These are phyloP conservation scores for Stachybotrys echinatus DNA, from an alignment of 2,329 filamentous ascomycete species.

Conservation along the genomic window DNA sequence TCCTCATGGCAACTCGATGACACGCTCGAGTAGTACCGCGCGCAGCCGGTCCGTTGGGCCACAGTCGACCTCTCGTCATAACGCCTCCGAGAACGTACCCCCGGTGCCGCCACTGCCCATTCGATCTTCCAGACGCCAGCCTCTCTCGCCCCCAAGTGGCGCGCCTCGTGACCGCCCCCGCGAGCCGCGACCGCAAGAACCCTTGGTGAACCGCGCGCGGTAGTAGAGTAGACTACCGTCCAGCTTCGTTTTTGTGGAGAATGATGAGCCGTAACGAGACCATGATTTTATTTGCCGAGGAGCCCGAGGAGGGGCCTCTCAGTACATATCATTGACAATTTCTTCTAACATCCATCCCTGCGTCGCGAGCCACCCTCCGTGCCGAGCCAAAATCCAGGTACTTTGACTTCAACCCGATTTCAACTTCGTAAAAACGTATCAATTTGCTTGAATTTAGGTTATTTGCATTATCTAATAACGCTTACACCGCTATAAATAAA, in stretches of 20 bases:
- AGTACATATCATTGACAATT: no score
- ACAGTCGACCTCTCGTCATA: slow-evolving; percentile 4
- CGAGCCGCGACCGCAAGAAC: slow-evolving; percentile 19
- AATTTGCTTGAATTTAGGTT: neutral
- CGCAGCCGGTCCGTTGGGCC: slow-evolving; percentile 20
- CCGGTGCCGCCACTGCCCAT: slow-evolving; percentile 19
- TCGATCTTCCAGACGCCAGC: slow-evolving; percentile 20
- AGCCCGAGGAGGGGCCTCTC: no score
- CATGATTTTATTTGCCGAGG: no score
- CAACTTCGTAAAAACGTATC: neutral
- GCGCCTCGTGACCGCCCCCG: slow-evolving; percentile 11
- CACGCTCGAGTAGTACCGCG: neutral
- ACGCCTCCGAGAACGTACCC: slow-evolving; percentile 10
- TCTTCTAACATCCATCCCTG: slow-evolving; percentile 3
- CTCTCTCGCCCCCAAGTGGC: slow-evolving; percentile 9
- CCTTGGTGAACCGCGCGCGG: slow-evolving; percentile 23
- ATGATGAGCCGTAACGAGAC: no score
- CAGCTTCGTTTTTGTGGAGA: no score
- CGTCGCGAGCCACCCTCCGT: slow-evolving; percentile 4
- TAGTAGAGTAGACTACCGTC: slow-evolving; percentile 3
- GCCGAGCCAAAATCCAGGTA: slow-evolving; percentile 4
- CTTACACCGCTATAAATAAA: neutral
- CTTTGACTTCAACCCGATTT: slow-evolving; percentile 2
- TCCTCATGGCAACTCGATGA: neutral
- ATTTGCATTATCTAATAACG: neutral